Conservation (phyloP, 2,329 filamentous ascomycete species). For the Diaporthe sp. region DNA sequence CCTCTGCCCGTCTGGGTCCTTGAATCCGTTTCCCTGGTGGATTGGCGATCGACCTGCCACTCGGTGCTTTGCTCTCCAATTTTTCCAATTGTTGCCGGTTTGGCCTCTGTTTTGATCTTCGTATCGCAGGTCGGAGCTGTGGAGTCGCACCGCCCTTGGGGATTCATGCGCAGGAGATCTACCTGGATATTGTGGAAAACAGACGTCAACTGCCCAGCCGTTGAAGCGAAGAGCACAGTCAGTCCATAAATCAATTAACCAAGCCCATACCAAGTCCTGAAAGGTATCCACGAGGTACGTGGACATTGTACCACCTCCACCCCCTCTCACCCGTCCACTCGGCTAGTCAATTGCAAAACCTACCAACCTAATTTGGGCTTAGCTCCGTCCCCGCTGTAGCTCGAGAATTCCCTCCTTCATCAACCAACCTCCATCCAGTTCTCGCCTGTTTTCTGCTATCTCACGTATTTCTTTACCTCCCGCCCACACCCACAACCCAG, state of each 20-base stretch:
- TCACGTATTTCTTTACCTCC: conserved; percentile 14
- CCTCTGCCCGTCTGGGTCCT: background rate
- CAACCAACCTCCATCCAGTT: background rate
- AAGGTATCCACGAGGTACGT: background rate
- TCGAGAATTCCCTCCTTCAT: conserved; percentile 24
- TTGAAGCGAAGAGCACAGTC: background rate
- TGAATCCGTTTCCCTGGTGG: background rate
- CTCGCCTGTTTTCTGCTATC: background rate
- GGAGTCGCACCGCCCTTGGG: conserved; percentile 15
- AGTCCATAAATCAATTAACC: background rate
- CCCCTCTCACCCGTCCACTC: background rate
- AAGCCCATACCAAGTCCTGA: too few species aligned
- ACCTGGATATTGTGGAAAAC: background rate
- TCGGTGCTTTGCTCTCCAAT: background rate
- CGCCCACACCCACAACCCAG: background rate
- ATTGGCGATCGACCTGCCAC: conserved; percentile 17
- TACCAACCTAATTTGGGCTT: conserved; percentile 14
- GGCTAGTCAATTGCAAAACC: conserved; percentile 24
- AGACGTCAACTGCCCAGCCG: background rate
- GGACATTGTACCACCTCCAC: background rate
- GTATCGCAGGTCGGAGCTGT: background rate
- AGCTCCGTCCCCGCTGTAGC: conserved; percentile 9
- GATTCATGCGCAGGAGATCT: conserved; percentile 5
- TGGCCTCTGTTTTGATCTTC: conserved; percentile 28
- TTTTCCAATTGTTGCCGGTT: background rate